These are phyloP conservation scores for Syzygium oleosum DNA, from an alignment of 345 rosid species.

Conservation along the genomic window DNA sequence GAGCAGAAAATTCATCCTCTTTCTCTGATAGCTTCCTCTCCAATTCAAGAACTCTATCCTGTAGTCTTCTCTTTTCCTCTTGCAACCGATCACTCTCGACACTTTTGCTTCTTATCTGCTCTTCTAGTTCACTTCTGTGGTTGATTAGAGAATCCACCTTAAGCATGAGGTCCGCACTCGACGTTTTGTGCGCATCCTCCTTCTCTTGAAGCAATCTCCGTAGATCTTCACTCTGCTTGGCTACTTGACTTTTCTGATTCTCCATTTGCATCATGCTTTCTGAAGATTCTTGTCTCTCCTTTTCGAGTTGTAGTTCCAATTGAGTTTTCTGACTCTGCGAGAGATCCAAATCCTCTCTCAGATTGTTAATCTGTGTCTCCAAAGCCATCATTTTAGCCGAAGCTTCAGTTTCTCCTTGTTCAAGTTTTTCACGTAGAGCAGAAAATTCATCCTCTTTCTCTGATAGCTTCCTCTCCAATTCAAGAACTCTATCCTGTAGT, in stretches of 20 bases:
- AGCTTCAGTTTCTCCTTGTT: conserved; percentile 14
- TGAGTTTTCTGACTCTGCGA: conserved; percentile 29
- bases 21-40: conserved; percentile 27
- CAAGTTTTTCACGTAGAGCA: background rate
- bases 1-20: conserved; percentile 31
- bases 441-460: conserved; percentile 37
- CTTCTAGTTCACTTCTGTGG: conserved; percentile 42
- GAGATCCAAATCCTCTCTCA: conserved; percentile 44
- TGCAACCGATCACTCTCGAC: conserved; percentile 38
- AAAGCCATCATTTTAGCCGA: conserved; percentile 32
- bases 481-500: conserved; percentile 22
- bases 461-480: conserved; percentile 20
- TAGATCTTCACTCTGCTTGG: conserved; percentile 35
- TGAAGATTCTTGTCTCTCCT: conserved; percentile 40
- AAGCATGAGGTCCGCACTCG: conserved; percentile 26
- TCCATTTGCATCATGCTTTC: conserved; percentile 28
- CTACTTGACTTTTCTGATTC: conserved; percentile 25
- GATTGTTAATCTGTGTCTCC: conserved; percentile 23
- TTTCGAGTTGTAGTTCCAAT: conserved; percentile 35
- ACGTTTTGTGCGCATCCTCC: conserved; percentile 29
- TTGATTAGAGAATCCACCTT: conserved; percentile 30
- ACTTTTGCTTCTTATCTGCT: conserved; percentile 21
- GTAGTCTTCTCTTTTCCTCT: conserved; percentile 16
- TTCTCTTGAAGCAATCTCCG: conserved; percentile 32
- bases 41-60: conserved; percentile 20